Base-by-base conservation (phyloP, 2,329 filamentous ascomycete species). In the Didymella pomorum region DNA sequence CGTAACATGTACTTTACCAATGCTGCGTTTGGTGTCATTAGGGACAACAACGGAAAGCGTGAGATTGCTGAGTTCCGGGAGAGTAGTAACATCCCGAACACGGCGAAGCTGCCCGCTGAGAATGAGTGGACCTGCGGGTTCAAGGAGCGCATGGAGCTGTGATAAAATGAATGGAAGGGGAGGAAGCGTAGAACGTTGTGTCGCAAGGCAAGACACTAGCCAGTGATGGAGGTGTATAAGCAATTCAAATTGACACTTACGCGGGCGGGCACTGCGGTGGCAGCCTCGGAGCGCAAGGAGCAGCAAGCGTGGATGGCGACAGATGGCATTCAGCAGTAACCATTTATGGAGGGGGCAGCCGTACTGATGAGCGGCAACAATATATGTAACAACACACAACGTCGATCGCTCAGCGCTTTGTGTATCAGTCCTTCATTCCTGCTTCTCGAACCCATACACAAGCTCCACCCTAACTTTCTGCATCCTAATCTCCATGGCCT, bases 51-150 rank as follows among this genome's bases (percentile, higher is more conserved):
- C 1, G 70, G 70, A 2, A 37, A 63, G 52, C 63, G 72, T 21
- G 71, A 68, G 60, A 71, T 74, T 52, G 62, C 64, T 6, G 72
- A 75, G 50, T 73, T 75, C 20, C 61, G 72, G 20, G 72, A 75
- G 46, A 71, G 67, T 45, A 65, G 64, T 37, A 75, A 75, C 48
- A 73, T 75, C 37, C 70, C 70, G 2, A 73, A 73, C 46, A 64
- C 62, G 3, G 66, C 70, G 28, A 60, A 54, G 14, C 42, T 72
- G 33, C 71, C 71, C 8, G 49, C 60, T 29, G 60, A 65, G 25
- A 66, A 66, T 2, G 57, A 65, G 26, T 72, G 71, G 70, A 60
- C 41, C 1, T 72, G 71, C 47, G 58, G 48, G 1, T 73, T 73
- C 18, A 41, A 25, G 6, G 47, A 52, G 16, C 31, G 26, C 16